These are phyloP conservation scores for Tillandsia leiboldiana DNA, from an alignment of 176 grass and related monocot genomes.

Conservation along the genomic window DNA sequence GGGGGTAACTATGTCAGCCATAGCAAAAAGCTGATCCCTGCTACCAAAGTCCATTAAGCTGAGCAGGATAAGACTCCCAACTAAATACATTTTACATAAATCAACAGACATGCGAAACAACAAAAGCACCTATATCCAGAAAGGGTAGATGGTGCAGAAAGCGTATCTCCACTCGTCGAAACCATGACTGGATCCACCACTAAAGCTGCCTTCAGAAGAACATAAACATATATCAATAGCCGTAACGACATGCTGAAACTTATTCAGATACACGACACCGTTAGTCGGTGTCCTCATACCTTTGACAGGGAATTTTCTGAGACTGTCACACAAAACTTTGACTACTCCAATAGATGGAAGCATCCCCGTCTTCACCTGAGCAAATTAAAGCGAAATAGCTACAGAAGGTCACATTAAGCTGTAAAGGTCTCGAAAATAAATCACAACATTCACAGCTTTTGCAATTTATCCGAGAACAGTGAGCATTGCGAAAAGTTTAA, in stretches of 20 bases:
- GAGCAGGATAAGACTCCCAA: neutral
- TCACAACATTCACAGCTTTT: too few relatives aligned
- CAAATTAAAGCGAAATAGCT: slow-evolving; percentile 12
- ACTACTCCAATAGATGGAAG: slow-evolving; percentile 66
- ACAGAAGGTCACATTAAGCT: neutral
- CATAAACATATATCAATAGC: slow-evolving; percentile 6
- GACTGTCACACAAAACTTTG: slow-evolving; percentile 57
- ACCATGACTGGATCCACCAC: slow-evolving; percentile 99
- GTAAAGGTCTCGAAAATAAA: neutral
- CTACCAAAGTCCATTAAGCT: slow-evolving; percentile 12
- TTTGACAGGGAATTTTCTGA: slow-evolving; percentile 80
- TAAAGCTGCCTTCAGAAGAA: slow-evolving; percentile 75
- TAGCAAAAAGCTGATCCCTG: slow-evolving; percentile 74
- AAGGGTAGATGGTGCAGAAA: slow-evolving; percentile 62
- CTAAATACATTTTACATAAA: neutral
- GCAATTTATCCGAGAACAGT: too few relatives aligned
- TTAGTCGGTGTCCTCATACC: slow-evolving; percentile 42
- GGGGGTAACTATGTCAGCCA: slow-evolving; percentile 98
- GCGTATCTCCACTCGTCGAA: slow-evolving; percentile 77
- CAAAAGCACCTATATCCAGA: slow-evolving; percentile 38
- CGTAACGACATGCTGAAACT: neutral
- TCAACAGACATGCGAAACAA: neutral
- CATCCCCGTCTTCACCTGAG: slow-evolving; percentile 94
- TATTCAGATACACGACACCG: neutral
- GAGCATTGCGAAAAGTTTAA: neutral